Percentiles rank a stretch among this genome's conserved stretches.
Evolutionary conservation across 1,284 basidiomycete genomes (phyloP).

Genomic region (Wolfiporia cocos): DNA sequence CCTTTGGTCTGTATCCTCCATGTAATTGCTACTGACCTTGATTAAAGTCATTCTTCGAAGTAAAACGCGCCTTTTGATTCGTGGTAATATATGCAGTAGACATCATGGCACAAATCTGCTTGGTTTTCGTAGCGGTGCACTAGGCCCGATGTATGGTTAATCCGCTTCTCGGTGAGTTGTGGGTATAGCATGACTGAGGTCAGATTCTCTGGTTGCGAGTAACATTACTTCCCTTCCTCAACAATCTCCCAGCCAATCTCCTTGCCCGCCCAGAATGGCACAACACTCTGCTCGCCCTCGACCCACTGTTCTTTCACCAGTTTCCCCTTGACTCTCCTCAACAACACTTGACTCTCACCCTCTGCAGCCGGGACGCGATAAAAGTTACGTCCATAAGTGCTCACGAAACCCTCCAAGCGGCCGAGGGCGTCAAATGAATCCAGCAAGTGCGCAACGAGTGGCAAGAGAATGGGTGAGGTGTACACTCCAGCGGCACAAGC

Average conservation of each 20-base stretch:
- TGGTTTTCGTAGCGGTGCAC: no score
- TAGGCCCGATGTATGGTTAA: no score
- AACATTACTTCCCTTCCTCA: slow-evolving; percentile 3
- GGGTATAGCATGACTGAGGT: no score
- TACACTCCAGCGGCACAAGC: slow-evolving; percentile 93
- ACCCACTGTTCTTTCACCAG: slow-evolving; percentile 49
- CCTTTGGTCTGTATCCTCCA: slow-evolving; percentile 27
- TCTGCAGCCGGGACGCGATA: slow-evolving; percentile 47
- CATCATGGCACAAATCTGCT: no score
- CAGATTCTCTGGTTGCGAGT: no score
- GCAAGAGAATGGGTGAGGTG: slow-evolving; percentile 87
- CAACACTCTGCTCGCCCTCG: slow-evolving; percentile 53
- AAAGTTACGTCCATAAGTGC: slow-evolving; percentile 73
- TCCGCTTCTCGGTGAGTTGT: no score
- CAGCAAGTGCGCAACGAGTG: slow-evolving; percentile 78
- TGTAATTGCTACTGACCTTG: no score
- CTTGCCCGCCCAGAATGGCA: slow-evolving; percentile 92
- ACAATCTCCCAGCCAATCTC: slow-evolving; percentile 79
- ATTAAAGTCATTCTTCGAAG: slow-evolving; percentile 82
- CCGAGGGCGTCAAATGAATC: slow-evolving; percentile 86
- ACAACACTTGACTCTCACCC: slow-evolving; percentile 24
- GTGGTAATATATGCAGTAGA: not conserved
- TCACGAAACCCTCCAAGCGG: slow-evolving; percentile 75
- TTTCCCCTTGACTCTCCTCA: slow-evolving; percentile 33
- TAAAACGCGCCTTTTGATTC: slow-evolving; percentile 80